Percentiles rank a stretch among this genome's conserved stretches.
Evolutionary conservation across 139 green algal genomes (phyloP).

Genomic region (Chlamydomonas eustigma): DNA sequence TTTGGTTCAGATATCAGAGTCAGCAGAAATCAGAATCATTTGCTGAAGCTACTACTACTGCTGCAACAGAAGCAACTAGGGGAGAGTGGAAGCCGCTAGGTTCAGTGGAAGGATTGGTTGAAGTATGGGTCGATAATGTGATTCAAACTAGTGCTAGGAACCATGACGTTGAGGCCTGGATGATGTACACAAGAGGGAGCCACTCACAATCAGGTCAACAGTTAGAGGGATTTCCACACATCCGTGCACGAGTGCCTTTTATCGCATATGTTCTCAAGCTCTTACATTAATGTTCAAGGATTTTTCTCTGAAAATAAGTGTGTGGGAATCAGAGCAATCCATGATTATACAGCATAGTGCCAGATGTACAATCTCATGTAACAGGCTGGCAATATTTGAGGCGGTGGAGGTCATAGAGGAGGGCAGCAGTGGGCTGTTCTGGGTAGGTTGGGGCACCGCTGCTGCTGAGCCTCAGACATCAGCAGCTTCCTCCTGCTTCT

Average conservation of each 20-base stretch:
- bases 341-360: not conserved
- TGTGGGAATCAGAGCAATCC: not conserved
- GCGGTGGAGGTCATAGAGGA: slow-evolving; percentile 2
- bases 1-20: no score
- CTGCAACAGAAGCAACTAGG: not conserved
- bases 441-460: not conserved
- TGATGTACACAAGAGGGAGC: not conserved
- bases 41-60: no score
- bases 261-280: not conserved
- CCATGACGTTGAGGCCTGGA: slow-evolving; percentile 11
- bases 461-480: not conserved
- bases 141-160: not conserved
- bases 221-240: not conserved
- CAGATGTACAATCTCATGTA: not conserved
- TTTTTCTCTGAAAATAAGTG: not conserved
- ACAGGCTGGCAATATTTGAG: slow-evolving; percentile 10
- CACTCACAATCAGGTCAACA: not conserved
- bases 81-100: not conserved
- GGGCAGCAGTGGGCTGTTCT: slow-evolving; percentile 2
- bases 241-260: not conserved
- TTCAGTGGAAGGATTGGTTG: not conserved
- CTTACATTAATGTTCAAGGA: not conserved
- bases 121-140: not conserved
- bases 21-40: no score
- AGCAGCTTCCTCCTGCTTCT: not conserved